Evolutionary conservation across 1,139 yeast species (phyloP).

Genomic region (Debaryomyces coudertii): DNA sequence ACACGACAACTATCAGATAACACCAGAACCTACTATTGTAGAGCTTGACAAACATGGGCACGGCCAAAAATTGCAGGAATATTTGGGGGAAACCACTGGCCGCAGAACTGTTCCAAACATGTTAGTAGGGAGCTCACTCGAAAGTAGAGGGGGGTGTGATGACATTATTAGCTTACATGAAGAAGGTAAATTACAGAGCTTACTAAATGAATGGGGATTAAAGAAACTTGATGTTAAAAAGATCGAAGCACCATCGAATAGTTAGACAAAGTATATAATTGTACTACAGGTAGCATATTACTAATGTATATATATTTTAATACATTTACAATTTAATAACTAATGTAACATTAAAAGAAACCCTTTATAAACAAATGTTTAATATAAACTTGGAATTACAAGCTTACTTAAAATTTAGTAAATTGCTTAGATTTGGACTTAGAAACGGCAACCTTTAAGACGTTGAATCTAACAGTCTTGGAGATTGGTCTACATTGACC

Average conservation of each 20-base stretch:
- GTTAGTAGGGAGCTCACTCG: slow-evolving; percentile 53
- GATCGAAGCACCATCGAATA: slow-evolving; percentile 57
- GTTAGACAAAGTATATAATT: neutral
- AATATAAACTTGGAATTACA: slow-evolving; percentile 5
- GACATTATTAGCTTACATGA: slow-evolving; percentile 69
- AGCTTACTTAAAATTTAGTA: slow-evolving; percentile 78
- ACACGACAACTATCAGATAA: slow-evolving; percentile 62
- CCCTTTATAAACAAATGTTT: slow-evolving; percentile 12
- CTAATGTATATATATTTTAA: slow-evolving; percentile 9
- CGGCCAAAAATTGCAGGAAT: slow-evolving; percentile 63
- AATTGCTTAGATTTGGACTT: slow-evolving; percentile 92
- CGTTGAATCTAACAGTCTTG: slow-evolving; percentile 99
- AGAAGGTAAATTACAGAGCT: slow-evolving; percentile 51
- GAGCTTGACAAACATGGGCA: slow-evolving; percentile 81
- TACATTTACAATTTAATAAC: slow-evolving; percentile 15
- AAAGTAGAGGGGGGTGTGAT: slow-evolving; percentile 77
- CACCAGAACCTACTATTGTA: slow-evolving; percentile 72
- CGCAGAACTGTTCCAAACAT: slow-evolving; percentile 76
- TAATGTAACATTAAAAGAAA: slow-evolving; percentile 30
- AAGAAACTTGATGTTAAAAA: slow-evolving; percentile 55
- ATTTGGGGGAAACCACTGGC: slow-evolving; percentile 58
- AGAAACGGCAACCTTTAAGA: slow-evolving; percentile 91
- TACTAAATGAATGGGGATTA: slow-evolving; percentile 66
- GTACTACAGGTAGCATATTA: slow-evolving; percentile 1
- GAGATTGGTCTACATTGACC: slow-evolving; percentile 99